Conservation (phyloP, 2,329 filamentous ascomycete species). For the Fusarium sp. region DNA sequence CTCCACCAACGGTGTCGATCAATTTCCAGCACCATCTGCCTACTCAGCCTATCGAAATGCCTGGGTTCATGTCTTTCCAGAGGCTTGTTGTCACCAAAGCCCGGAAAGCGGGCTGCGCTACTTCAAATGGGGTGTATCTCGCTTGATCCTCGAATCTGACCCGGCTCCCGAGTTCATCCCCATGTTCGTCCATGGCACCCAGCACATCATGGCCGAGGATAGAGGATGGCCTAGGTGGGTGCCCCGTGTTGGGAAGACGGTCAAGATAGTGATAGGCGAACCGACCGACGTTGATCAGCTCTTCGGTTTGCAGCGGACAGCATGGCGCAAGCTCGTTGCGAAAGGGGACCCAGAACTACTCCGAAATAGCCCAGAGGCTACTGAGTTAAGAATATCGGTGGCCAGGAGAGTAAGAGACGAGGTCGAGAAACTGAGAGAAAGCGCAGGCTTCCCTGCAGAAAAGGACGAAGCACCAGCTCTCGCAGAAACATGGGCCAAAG, state of each 20-base stretch:
- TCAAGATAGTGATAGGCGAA: conserved; percentile 82
- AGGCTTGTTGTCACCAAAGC: conserved; percentile 92
- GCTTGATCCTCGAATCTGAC: conserved; percentile 88
- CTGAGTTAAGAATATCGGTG: conserved; percentile 76
- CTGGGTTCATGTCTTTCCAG: conserved; percentile 97
- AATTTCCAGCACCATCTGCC: conserved; percentile 74
- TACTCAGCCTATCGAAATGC: conserved; percentile 74
- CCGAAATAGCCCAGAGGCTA: conserved; percentile 66
- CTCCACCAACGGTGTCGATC: conserved; percentile 72
- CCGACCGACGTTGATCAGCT: conserved; percentile 74
- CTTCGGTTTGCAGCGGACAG: conserved; percentile 78
- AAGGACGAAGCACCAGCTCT: conserved; percentile 80
- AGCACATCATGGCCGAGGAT: conserved; percentile 87
- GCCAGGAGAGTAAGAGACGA: conserved; percentile 80
- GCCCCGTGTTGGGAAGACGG: conserved; percentile 74
- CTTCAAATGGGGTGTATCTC: conserved; percentile 97
- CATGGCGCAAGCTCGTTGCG: conserved; percentile 74
- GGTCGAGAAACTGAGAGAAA: conserved; percentile 78
- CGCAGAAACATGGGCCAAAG: conserved; percentile 79
- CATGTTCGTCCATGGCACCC: conserved; percentile 92
- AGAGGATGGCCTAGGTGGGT: conserved; percentile 81
- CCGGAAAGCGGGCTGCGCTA: conserved; percentile 83
- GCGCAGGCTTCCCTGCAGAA: conserved; percentile 75
- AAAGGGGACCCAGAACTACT: conserved; percentile 57
- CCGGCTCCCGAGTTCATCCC: conserved; percentile 89